Percentiles rank a stretch among this genome's conserved stretches.
Evolutionary conservation across 148 eudicot genomes (phyloP).

Genomic region (Persicaria maculosa): DNA sequence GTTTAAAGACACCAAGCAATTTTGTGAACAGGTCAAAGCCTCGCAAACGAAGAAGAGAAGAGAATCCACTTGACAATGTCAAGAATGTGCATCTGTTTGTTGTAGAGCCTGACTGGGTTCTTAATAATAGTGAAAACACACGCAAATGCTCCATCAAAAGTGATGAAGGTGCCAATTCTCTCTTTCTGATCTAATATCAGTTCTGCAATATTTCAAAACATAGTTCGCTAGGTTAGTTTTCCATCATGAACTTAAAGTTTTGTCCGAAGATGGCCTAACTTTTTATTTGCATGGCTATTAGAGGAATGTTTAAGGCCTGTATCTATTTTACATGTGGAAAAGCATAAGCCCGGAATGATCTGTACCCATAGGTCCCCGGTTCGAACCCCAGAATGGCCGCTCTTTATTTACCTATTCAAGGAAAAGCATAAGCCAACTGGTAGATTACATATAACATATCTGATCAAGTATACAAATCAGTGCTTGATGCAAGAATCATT

Average conservation of each 20-base stretch:
- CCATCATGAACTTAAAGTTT: not conserved
- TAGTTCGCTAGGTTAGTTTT: not conserved
- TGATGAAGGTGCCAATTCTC: slow-evolving; percentile 40
- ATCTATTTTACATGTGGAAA: not conserved
- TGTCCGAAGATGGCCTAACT: not conserved
- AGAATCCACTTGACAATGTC: slow-evolving; percentile 40
- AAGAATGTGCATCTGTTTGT: slow-evolving; percentile 61
- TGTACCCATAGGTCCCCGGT: too few species aligned
- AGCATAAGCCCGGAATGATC: too few species aligned
- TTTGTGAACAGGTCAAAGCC: slow-evolving; percentile 59
- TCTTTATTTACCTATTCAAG: too few species aligned
- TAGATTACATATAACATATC: not conserved
- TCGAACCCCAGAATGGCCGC: too few species aligned
- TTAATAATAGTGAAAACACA: slow-evolving; percentile 23
- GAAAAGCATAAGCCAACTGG: not conserved
- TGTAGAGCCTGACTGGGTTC: slow-evolving; percentile 41
- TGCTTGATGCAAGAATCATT: not conserved
- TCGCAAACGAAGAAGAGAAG: slow-evolving; percentile 51
- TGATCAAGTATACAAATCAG: not conserved
- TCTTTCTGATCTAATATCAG: not conserved
- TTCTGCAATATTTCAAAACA: not conserved
- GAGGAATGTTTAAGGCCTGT: not conserved
- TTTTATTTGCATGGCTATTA: not conserved
- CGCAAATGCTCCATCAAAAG: slow-evolving; percentile 24
- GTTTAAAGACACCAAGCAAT: not conserved